Evolutionary conservation across 83 land plant genomes (phyloP).

Genomic region (Picea abies): DNA sequence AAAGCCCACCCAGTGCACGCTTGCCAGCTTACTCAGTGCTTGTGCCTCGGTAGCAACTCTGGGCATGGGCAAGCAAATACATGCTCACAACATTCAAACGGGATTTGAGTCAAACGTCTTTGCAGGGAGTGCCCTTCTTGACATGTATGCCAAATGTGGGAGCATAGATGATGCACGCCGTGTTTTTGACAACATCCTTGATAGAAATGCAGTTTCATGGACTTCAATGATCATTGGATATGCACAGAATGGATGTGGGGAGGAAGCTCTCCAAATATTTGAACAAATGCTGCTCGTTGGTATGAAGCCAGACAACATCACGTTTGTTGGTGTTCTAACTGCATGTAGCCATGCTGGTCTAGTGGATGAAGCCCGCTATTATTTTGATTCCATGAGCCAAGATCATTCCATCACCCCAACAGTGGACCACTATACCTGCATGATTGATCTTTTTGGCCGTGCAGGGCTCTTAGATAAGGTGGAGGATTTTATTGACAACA

Average conservation of each 20-base stretch:
- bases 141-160: background rate
- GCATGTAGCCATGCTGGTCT: constrained; percentile 21
- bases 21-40: background rate
- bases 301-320: constrained; percentile 15
- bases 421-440: background rate
- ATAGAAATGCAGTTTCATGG: constrained; percentile 19
- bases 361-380: background rate
- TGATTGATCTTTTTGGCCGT: constrained; percentile 5
- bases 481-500: background rate
- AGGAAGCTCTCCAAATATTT: constrained; percentile 17
- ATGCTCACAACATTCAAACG: background rate
- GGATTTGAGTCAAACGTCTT: background rate
- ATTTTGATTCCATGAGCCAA: constrained; percentile 1
- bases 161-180: constrained; percentile 12
- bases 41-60: background rate
- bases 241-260: constrained; percentile 23
- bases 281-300: constrained; percentile 12
- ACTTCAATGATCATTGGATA: constrained; percentile 25
- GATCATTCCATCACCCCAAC: background rate
- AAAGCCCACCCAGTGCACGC: background rate
- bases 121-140: background rate
- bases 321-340: constrained; percentile 21
- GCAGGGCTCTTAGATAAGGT: constrained; percentile 3
- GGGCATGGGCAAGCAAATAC: background rate
- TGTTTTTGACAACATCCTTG: constrained; percentile 16